Percentiles rank a stretch among this genome's conserved stretches.
Evolutionary conservation across 768 basidiomycete species (phyloP).

Genomic region (Russula sp.): DNA sequence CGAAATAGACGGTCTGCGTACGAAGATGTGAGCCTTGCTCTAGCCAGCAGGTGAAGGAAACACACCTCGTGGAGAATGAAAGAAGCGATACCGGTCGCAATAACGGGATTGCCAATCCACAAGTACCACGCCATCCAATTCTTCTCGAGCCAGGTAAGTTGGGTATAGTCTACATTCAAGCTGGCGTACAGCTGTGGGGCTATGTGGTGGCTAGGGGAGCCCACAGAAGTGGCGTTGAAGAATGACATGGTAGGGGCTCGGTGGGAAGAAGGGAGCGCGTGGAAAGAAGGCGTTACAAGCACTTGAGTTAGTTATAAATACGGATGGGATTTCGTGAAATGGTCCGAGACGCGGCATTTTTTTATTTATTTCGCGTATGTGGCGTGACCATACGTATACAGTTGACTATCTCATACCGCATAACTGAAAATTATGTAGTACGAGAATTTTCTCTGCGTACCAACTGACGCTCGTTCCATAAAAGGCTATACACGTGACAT

Average conservation of each 20-base stretch:
- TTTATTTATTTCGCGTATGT: neutral
- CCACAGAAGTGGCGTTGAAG: slow-evolving; percentile 17
- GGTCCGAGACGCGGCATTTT: slow-evolving; percentile 11
- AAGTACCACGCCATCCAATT: slow-evolving; percentile 85
- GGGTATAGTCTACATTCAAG: slow-evolving; percentile 49
- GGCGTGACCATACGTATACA: slow-evolving; percentile 1
- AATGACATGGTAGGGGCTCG: slow-evolving; percentile 19
- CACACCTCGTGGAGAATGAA: slow-evolving; percentile 92
- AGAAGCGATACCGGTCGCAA: slow-evolving; percentile 91
- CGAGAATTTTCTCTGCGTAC: no score
- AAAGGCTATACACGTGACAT: no score
- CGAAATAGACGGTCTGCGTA: slow-evolving; percentile 87
- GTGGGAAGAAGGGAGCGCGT: neutral
- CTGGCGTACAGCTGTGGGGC: slow-evolving; percentile 47
- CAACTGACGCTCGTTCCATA: no score
- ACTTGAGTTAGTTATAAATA: neutral
- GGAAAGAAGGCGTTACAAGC: neutral
- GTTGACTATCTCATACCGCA: no score
- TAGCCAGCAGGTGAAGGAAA: neutral
- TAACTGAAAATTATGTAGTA: no score
- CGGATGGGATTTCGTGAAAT: slow-evolving; percentile 5
- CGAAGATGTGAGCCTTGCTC: neutral
- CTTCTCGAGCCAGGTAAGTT: slow-evolving; percentile 66
- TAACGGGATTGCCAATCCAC: slow-evolving; percentile 78
- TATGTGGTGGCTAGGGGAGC: slow-evolving; percentile 20